Evolutionary conservation across 2,329 filamentous ascomycete genomes (phyloP).

Genomic region (Sporothrix brasiliensis): DNA sequence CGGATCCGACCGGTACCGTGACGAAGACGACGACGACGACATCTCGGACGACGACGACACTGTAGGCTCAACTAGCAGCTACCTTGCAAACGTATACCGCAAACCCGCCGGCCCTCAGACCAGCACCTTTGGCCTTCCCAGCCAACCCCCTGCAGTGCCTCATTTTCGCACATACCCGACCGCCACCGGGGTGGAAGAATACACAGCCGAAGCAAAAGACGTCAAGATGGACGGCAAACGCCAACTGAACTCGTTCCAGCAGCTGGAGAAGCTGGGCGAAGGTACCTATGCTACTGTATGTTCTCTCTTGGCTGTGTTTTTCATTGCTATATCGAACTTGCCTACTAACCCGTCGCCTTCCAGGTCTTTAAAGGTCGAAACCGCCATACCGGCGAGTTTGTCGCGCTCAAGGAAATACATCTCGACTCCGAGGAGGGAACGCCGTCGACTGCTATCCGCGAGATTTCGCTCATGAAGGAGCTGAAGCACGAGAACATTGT

Average conservation of each 20-base stretch:
- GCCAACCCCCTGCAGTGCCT: conserved; percentile 41
- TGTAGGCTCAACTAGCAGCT: background rate
- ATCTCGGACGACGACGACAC: background rate
- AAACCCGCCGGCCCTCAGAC: background rate
- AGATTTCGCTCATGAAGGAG: conserved; percentile 99
- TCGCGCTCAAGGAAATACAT: conserved; percentile 97
- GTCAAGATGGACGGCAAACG: conserved; percentile 81
- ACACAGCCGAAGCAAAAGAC: conserved; percentile 29
- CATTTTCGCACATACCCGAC: conserved; percentile 40
- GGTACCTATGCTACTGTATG: conserved; percentile 96
- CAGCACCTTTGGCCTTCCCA: conserved; percentile 36
- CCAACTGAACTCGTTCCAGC: conserved; percentile 96
- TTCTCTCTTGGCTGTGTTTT: conserved; percentile 34
- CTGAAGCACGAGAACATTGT: conserved; percentile 99
- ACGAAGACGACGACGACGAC: conserved; percentile 16
- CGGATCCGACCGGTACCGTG: background rate
- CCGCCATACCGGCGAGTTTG: conserved; percentile 92
- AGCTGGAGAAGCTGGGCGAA: conserved; percentile 98
- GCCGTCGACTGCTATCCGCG: conserved; percentile 93
- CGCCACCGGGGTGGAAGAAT: conserved; percentile 29
- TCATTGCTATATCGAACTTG: background rate
- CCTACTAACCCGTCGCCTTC: background rate
- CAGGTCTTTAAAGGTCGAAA: conserved; percentile 97
- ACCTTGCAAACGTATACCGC: conserved; percentile 10
- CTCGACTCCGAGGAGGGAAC: conserved; percentile 98